These are phyloP conservation scores for Sugiyamaella japonica DNA, from an alignment of 1,139 yeast genomes.

Conservation along the genomic window DNA sequence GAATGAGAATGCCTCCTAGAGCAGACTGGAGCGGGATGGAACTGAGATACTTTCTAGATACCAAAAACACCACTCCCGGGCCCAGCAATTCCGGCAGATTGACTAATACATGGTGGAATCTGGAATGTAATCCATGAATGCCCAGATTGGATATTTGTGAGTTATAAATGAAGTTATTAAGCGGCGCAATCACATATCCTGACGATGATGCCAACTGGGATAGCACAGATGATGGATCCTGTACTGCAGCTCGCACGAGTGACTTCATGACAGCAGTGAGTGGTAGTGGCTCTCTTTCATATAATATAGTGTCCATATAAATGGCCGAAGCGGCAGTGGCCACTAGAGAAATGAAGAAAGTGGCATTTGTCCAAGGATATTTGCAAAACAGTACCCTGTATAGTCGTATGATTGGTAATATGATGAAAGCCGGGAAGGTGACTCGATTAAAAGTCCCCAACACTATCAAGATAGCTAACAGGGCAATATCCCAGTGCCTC, in stretches of 20 bases:
- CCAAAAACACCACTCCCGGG: slow-evolving; percentile 59
- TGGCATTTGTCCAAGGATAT: slow-evolving; percentile 33
- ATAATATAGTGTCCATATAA: slow-evolving; percentile 53
- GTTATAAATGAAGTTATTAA: slow-evolving; percentile 76
- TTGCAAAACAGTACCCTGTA: slow-evolving; percentile 30
- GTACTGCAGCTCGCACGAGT: neutral
- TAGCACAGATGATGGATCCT: neutral
- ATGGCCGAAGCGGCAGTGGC: slow-evolving; percentile 47
- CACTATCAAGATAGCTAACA: slow-evolving; percentile 56
- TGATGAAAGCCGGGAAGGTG: slow-evolving; percentile 74
- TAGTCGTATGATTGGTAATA: slow-evolving; percentile 51
- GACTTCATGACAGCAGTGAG: neutral
- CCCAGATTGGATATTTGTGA: slow-evolving; percentile 57
- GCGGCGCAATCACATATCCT: slow-evolving; percentile 61
- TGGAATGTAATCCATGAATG: slow-evolving; percentile 80
- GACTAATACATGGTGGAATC: slow-evolving; percentile 67
- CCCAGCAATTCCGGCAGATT: slow-evolving; percentile 83
- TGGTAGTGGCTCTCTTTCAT: slow-evolving; percentile 25
- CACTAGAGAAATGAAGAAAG: slow-evolving; percentile 31
- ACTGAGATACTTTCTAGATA: slow-evolving; percentile 31
- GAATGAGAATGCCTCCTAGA: slow-evolving; percentile 56
- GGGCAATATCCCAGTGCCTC: slow-evolving; percentile 37
- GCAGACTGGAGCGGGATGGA: slow-evolving; percentile 52
- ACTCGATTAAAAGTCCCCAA: slow-evolving; percentile 82
- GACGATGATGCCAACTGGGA: slow-evolving; percentile 14